Percentiles rank a stretch among this genome's conserved stretches.
Conservation (phyloP, 106 monocot genomes). For the Allium fistulosum region DNA sequence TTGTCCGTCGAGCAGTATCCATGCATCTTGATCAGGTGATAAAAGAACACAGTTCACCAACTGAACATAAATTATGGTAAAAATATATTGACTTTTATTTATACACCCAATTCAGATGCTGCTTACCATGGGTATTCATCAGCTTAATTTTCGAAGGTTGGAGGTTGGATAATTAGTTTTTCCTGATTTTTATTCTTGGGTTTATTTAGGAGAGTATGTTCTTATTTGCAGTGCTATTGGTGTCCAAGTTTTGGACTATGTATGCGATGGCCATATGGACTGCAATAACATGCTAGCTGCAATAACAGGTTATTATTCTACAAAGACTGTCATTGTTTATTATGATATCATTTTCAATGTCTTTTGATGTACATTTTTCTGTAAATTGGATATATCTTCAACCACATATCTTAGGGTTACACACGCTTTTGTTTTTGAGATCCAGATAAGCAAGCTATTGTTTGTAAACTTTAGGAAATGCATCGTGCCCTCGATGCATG, state of each 20-base stretch:
- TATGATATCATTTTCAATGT: too few species aligned
- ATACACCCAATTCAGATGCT: slow-evolving; percentile 54
- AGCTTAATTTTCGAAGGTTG: slow-evolving; percentile 94
- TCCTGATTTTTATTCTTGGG: slow-evolving; percentile 1
- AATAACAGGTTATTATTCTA: slow-evolving; percentile 27
- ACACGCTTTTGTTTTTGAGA: too few species aligned
- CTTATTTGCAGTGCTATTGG: slow-evolving; percentile 49
- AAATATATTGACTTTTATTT: background rate
- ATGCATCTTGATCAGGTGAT: slow-evolving; percentile 83
- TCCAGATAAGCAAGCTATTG: too few species aligned
- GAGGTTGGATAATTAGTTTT: slow-evolving; percentile 6
- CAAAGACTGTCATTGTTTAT: too few species aligned
- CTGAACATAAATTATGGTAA: background rate
- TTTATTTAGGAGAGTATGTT: background rate
- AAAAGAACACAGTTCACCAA: background rate
- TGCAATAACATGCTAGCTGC: slow-evolving; percentile 63
- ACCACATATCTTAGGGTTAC: too few species aligned
- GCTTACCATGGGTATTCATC: slow-evolving; percentile 65
- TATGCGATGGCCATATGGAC: slow-evolving; percentile 72
- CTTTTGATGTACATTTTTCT: too few species aligned
- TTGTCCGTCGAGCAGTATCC: slow-evolving; percentile 67
- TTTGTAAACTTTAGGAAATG: too few species aligned
- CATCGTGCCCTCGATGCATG: too few species aligned
- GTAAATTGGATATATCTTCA: too few species aligned
- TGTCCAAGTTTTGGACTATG: slow-evolving; percentile 55